Base-by-base conservation (phyloP, 2,329 filamentous ascomycete species). In the Aspergillus niger region DNA sequence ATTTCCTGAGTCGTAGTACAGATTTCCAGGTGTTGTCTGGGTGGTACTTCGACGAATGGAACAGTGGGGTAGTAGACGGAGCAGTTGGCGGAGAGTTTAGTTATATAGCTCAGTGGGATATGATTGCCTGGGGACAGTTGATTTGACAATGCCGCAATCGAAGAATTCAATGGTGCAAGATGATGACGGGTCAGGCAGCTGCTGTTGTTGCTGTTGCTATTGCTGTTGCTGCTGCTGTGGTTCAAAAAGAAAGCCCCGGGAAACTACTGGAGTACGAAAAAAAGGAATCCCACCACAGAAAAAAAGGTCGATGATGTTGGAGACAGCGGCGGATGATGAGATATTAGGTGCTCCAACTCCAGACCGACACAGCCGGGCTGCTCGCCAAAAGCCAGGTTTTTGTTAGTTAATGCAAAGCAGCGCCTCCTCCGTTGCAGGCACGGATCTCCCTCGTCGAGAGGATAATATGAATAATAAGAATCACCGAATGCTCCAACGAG, bases 141-240 rank as follows among this genome's bases (percentile, higher is more conserved):
- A 57, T 56, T 59, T 41, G 51, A 59, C 39, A 63, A 66, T 67
- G 62, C 65, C 65, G 67, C 66, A 66, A 69, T 68, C 43, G 57
- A 53, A 44, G 56, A 63, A 60, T 58, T 58, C 10, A 59, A 68
- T 69, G 63, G 62, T 67, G 66, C 64, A 64, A 69, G 60, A 58
- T 15, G 44, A 63, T 43, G 54, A 53, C 22, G 49, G 41, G 20
- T 44, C 20, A 44, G 20, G 28, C 22, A 56, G 49, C 43, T 41
- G 24, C 43, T 47, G 30, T n/a, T 50, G 28, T 10, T 28, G 20
- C 13, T 7, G 48, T 13, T 20, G 20, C 20, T 20, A 20, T 30
- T 39, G 51, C n/a, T 39, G 48, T 5, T 3, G 32, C 30, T 10
- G 30, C 32, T 28, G 32, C 36, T 43, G 49, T 20, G 32, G 32